Evolutionary conservation across 192 early-diverging fungal genomes (phyloP), one percentile per base, ranked within the genome.

Genomic region (Coemansia umbellata): DNA sequence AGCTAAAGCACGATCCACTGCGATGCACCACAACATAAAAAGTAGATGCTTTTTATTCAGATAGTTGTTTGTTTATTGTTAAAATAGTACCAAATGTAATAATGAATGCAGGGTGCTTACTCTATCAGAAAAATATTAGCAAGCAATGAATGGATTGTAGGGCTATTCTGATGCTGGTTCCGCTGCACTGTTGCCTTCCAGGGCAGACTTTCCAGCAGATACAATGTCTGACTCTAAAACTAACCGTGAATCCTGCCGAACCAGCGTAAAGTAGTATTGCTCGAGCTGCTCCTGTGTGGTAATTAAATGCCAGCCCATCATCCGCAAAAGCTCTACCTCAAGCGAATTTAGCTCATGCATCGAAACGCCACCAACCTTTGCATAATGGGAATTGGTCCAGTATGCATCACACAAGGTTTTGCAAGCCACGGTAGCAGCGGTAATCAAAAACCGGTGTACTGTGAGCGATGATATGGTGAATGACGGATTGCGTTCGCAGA

Each of bases 381-480:
- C 95, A 70, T 93, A 99, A 60, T 92, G 89, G 13, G 87, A 79
- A 64, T 99, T 99, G 14, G 95, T 97, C 58, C 91, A 90, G 56
- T 97, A 97, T 21, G 87, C 89, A 62, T 97, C 95, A 50, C 89
- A 94, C 48, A 97, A 55, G 0, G 88, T 86, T 64, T 97, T 97
- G 37, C 88, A 84, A 0, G 90, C 87, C 24, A 90, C 80, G 0
- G 90, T 95, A 10, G 93, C 74, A 5, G 91, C 90, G 2, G 94
- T 78, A 10, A 96, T 96, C 7, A 97, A 80, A 67, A 97, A 97
- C 41, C 93, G 86, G 57, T 97, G 94, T 5, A 91, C 91, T 3
- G 94, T 97, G 26, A 97, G 65, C 23, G 91, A 93, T 0, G 91
- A 91, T 31, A 98, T 92, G 18, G 92, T 95, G 65, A 98, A 98